A percentile compares a stretch with the other conserved stretches of the same genome.
Conservation (phyloP, 1,284 basidiomycete genomes). For the Ceratobasidium papillatum region DNA sequence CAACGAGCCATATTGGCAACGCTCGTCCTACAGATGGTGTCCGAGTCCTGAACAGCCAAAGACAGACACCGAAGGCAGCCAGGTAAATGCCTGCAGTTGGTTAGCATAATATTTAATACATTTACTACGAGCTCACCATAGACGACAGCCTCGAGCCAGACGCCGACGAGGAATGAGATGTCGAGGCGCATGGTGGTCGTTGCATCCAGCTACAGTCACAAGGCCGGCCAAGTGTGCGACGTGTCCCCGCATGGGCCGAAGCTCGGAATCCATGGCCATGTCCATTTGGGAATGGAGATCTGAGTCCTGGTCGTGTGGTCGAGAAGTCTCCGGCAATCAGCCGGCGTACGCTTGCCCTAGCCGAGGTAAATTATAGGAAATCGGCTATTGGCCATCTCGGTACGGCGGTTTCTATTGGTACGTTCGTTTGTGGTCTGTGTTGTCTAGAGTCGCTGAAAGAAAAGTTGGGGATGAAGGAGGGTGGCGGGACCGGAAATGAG, state of each 20-base stretch:
- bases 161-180: slow-evolving; percentile 31
- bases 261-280: slow-evolving; percentile 15
- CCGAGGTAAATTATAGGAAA: neutral
- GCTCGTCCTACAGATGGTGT: slow-evolving; percentile 20
- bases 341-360: neutral
- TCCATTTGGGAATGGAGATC: neutral
- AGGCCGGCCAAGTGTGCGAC: slow-evolving; percentile 14
- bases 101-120: neutral
- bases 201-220: neutral
- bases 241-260: slow-evolving; percentile 35
- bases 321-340: slow-evolving; percentile 34
- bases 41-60: slow-evolving; percentile 14
- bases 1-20: slow-evolving; percentile 32
- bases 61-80: slow-evolving; percentile 26
- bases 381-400: neutral
- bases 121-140: slow-evolving; percentile 13
- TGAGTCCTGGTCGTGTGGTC: slow-evolving; percentile 11
- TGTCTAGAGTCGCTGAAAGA: no score
- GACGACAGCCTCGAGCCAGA: slow-evolving; percentile 35
- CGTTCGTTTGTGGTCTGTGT: neutral
- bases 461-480: neutral
- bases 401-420: neutral
- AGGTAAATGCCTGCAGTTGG: slow-evolving; percentile 23
- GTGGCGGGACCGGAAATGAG: neutral
- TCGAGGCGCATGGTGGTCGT: slow-evolving; percentile 37